Conservation (phyloP, 2,329 filamentous ascomycete genomes). For the Helicocarpus griseus region DNA sequence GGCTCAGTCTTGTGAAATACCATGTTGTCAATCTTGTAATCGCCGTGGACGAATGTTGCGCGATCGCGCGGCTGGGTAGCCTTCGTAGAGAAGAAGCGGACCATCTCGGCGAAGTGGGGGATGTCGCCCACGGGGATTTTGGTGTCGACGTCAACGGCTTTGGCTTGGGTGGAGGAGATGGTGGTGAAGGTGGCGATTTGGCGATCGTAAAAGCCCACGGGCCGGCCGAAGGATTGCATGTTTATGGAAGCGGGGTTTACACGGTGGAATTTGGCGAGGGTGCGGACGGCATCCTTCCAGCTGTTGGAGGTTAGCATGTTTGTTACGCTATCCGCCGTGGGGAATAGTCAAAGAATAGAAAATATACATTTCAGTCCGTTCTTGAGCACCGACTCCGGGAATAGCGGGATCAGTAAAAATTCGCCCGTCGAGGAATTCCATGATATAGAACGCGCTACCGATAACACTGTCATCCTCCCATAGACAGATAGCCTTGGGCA, state of each 20-base stretch:
- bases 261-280: conserved; percentile 75
- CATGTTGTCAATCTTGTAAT: conserved; percentile 91
- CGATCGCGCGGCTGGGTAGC: conserved; percentile 65
- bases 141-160: conserved; percentile 66
- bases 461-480: conserved; percentile 74
- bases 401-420: conserved; percentile 86
- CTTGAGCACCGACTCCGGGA: conserved; percentile 57
- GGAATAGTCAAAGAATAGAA: not conserved
- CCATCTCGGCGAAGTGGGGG: conserved; percentile 71
- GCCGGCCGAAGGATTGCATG: conserved; percentile 63
- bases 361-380: conserved; percentile 60
- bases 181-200: conserved; percentile 75
- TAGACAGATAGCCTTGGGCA: conserved; percentile 71
- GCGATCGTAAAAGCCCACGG: conserved; percentile 68
- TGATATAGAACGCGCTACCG: conserved; percentile 92
- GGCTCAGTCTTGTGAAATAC: conserved; percentile 85
- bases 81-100: conserved; percentile 65
- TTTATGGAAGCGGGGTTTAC: conserved; percentile 58
- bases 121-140: conserved; percentile 67
- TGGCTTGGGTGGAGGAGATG: conserved; percentile 69
- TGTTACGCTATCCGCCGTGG: not conserved
- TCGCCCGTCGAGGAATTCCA: conserved; percentile 88
- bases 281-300: conserved; percentile 76
- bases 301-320: conserved; percentile 26
- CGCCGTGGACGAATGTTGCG: conserved; percentile 76